These are phyloP conservation scores for Candida pseudoviswanathii DNA, from an alignment of 1,139 yeast genomes.

Conservation along the genomic window DNA sequence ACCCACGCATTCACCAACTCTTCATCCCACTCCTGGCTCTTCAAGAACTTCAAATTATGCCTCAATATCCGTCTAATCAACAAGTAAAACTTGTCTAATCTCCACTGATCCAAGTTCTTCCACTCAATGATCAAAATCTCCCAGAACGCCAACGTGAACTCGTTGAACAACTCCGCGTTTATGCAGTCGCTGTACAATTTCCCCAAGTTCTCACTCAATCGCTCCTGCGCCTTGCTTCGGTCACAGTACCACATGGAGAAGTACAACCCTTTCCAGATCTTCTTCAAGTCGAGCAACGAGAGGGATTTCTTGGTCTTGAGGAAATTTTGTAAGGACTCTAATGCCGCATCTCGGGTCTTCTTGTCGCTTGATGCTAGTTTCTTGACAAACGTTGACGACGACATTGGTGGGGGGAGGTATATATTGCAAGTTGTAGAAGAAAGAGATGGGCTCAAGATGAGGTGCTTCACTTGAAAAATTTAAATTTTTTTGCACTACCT, in stretches of 20 bases:
- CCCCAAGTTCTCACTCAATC: slow-evolving; percentile 75
- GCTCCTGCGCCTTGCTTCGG: slow-evolving; percentile 87
- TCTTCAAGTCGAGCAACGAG: slow-evolving; percentile 59
- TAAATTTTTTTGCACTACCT: slow-evolving; percentile 1
- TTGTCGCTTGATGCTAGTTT: slow-evolving; percentile 84
- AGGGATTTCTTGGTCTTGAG: slow-evolving; percentile 43
- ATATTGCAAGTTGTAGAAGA: background rate
- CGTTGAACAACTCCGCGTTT: slow-evolving; percentile 16
- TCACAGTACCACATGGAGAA: slow-evolving; percentile 97
- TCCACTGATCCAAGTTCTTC: slow-evolving; percentile 82
- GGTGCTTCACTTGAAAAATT: background rate
- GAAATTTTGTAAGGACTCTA: slow-evolving; percentile 65
- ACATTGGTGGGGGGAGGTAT: slow-evolving; percentile 17
- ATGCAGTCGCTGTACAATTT: slow-evolving; percentile 53
- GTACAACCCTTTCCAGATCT: slow-evolving; percentile 92
- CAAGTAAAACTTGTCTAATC: slow-evolving; percentile 82
- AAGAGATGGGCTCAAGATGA: slow-evolving; percentile 1
- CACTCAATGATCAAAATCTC: slow-evolving; percentile 77
- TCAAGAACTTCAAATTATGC: slow-evolving; percentile 62
- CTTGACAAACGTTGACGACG: slow-evolving; percentile 60
- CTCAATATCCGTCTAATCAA: slow-evolving; percentile 76
- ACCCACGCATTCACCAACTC: slow-evolving; percentile 50
- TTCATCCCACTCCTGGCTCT: slow-evolving; percentile 57
- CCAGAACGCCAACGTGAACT: slow-evolving; percentile 82
- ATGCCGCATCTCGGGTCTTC: slow-evolving; percentile 72